Base-by-base conservation (phyloP, 768 basidiomycete genomes). In the Strobilomyces echinocephalus region DNA sequence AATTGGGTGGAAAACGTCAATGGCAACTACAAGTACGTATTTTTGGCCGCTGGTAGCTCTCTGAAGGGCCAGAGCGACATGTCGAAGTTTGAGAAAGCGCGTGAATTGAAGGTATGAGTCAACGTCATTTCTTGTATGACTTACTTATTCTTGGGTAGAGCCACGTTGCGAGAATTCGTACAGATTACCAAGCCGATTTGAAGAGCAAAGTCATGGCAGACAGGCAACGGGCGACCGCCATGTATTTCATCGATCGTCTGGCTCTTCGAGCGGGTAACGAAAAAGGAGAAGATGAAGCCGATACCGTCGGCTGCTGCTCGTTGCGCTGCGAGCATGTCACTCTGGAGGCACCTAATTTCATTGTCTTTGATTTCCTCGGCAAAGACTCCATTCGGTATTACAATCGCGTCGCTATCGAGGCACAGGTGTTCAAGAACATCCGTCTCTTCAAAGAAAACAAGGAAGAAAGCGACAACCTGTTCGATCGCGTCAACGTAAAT, bases 1-100 rank as follows among this genome's bases (percentile, higher is more conserved):
- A 95, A 89, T 52, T 99, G 97, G 97, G 94, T 93, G 43, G 97
- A 98, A 72, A 99, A 99, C 66, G 85, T 98, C 72, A 98, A 98
- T 64, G 83, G 85, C 55, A 91, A 87, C 65, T 85, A 90, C 71
- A 97, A 98, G 74, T 99, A 99, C 66, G 97, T 99, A 50, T 98
- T 98, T 79, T 73, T 98, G 58, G 92, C 97, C 8, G 91, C 97
- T n/a, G 93, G 92, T 39, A 95, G 92, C 63, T 95, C 94, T 8
- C 79, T 97, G 65, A 99, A 99, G 73, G 97, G 97, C 40, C 95
- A 98, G 72, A 95, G 92, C 68, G 97, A 99, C 74, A 89, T 94
- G 86, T 74, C 79, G 52, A 99, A 99, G 74, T 99, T 98, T 59
- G 97, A 99, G 74, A 98, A 98, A 71, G 92, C 97, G 45, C 83